Conservation (phyloP, 495 filamentous ascomycete species). For the Pseudotulostoma volvatum region DNA sequence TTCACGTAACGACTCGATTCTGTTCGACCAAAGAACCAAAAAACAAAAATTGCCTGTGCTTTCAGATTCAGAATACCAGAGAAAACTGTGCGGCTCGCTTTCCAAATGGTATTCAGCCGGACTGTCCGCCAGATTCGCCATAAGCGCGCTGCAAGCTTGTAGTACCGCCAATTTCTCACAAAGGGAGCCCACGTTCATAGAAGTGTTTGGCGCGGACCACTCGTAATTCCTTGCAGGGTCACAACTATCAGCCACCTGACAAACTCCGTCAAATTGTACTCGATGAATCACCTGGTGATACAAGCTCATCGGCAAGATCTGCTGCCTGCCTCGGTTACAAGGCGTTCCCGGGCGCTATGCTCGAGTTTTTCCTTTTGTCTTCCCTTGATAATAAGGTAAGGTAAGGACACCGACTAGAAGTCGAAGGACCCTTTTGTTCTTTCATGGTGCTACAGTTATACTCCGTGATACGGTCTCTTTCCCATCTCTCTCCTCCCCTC, state of each 20-base stretch:
- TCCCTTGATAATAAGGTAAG: not conserved
- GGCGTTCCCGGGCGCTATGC: too few species aligned
- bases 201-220: slow-evolving; percentile 1
- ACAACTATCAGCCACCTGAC: too few species aligned
- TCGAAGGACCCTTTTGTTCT: not conserved
- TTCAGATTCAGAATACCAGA: slow-evolving; percentile 3
- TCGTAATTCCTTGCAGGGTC: too few species aligned
- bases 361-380: too few species aligned
- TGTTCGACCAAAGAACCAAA: slow-evolving; percentile 23
- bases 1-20: slow-evolving; percentile 34
- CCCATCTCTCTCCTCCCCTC: not conserved
- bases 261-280: not conserved
- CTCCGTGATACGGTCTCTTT: not conserved
- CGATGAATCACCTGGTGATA: not conserved
- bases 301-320: not conserved
- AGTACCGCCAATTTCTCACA: slow-evolving; percentile 15
- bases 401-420: not conserved
- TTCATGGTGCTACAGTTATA: not conserved
- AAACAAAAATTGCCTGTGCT: slow-evolving; percentile 9
- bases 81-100: not conserved
- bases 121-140: slow-evolving; percentile 19
- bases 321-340: not conserved
- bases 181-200: not conserved
- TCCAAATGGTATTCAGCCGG: slow-evolving; percentile 11
- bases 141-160: slow-evolving; percentile 23